Percentiles rank a stretch among this genome's conserved stretches.
Conservation (phyloP, 768 basidiomycete species). For the Sarcomyxa edulis region DNA sequence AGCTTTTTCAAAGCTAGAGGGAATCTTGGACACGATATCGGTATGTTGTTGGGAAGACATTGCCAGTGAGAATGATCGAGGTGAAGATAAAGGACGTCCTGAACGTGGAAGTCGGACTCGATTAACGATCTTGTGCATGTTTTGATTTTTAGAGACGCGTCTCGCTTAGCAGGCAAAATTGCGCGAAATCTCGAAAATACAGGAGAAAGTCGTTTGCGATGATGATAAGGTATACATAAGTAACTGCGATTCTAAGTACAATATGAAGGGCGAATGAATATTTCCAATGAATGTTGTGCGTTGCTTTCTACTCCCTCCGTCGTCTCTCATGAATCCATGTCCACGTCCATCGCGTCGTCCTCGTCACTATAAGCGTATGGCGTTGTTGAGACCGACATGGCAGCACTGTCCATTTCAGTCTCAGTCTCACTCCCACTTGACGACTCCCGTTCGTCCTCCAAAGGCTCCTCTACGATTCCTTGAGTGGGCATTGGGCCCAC, state of each 20-base stretch:
- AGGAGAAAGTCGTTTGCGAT: too few relatives aligned
- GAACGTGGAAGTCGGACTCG: too few relatives aligned
- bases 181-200: too few relatives aligned
- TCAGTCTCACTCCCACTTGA: constrained; percentile 6
- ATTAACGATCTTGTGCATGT: constrained; percentile 15
- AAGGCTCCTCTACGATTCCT: not conserved
- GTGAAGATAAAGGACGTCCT: too few relatives aligned
- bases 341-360: constrained; percentile 57
- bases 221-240: too few relatives aligned
- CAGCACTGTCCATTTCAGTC: not conserved
- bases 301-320: too few relatives aligned
- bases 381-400: too few relatives aligned
- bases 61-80: not conserved
- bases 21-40: constrained; percentile 53
- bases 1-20: constrained; percentile 53
- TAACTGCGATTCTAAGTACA: too few relatives aligned
- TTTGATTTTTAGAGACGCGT: constrained; percentile 11
- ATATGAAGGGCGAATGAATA: constrained; percentile 10
- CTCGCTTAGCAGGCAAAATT: too few relatives aligned
- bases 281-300: too few relatives aligned
- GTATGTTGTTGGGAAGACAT: constrained; percentile 10
- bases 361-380: constrained; percentile 8
- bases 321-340: constrained; percentile 34
- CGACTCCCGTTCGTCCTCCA: not conserved
- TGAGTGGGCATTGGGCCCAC: constrained; percentile 3